Base-by-base conservation (phyloP, 805 yeast genomes). In the Starmerella riodocensis region DNA sequence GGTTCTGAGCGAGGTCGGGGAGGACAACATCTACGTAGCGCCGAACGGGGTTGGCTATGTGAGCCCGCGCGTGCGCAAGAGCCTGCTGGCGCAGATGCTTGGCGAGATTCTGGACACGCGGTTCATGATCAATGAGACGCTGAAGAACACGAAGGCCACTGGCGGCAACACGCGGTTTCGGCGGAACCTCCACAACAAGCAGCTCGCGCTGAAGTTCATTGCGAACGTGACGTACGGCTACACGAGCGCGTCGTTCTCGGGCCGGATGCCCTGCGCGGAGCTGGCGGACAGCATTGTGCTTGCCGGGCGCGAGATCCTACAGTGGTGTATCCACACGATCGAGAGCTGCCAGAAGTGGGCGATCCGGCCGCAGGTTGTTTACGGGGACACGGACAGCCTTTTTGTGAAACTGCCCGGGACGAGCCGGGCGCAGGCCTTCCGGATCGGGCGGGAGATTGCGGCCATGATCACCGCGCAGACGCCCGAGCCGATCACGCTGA, bases 181-280 rank as follows among this genome's bases (percentile, higher is more conserved):
- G 24, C 70, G 71, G 40, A 59, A 80, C 4, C 71, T 79, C 53
- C 72, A 82, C 52, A 78, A 80, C 42, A 65, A 88, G 40, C 98
- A 91, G 50, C 56, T 82, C 29, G 97, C 95, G 0, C 62, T 91
- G 46, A 91, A 91, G 54, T 63, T 88, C 34, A 76, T 85, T 31
- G 96, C 98, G 1, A 86, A 85, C 57, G 98, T 91, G 7, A 88
- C 95, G 0, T 91, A 91, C 61, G 98, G 98, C 0, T 91, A 91
- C 54, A 70, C 96, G 0, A 79, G 95, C 1, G 98, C 98, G 0
- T 74, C 94, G 0, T 91, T 79, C 54, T 83, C 94, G 7, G 98
- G 98, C 0, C 64, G 98, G 46, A 91, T 91, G 98, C 97, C 98
- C 0, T 82, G 91, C 51, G 76, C 94, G 0, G 97, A 86, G 55